Evolutionary conservation across 2,329 filamentous ascomycete species (phyloP), one percentile per base, ranked within the genome.

Genomic region (Diaporthe destruens): DNA sequence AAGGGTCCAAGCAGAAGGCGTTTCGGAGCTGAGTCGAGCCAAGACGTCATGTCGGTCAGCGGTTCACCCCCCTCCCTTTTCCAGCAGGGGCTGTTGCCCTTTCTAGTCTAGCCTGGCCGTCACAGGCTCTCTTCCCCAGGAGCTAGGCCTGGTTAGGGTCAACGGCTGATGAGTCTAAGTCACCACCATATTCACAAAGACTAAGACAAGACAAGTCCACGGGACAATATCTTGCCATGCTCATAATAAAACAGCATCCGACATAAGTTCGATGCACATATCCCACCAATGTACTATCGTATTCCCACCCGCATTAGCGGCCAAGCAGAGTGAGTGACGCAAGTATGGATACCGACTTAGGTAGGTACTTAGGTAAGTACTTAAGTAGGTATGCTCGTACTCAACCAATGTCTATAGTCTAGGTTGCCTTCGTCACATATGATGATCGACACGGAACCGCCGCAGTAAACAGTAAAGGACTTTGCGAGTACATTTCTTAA

Each of bases 11-110:
- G n/a, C n/a, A 53, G 39, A 16, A 7, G 16, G 47, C 61, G 47
- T 66, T 66, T 66, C 61, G 61, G 47, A 66, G 61, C 61, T 66
- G 61, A 66, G 61, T 66, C 61, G 61, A 53, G 61, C 61, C 47
- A 66, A 53, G 47, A 53, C 61, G 47, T 39, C 61, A 51, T 51
- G 20, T 65, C 44, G 23, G 20, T 49, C 29, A 36, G 44, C 29
- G 23, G 61, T 51, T 65, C 44, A 51, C 20, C 47, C 44, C 61
- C 42, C 25, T 25, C 25, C 44, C 61, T 20, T 25, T n/a, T 39
- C n/a, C 12, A 36, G 2, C 29, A 29, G 29, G 5, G 29, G 44
- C 12, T n/a, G 34, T 16, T 11, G 59, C 59, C 29, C 6, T 2
- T n/a, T 32, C 9, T 0, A 32, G 39, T 14, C 57, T 63, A 63